phyloP scores from a whole-genome alignment of 1,284 basidiomycete species.

The Chalciporus sp. region DNA sequence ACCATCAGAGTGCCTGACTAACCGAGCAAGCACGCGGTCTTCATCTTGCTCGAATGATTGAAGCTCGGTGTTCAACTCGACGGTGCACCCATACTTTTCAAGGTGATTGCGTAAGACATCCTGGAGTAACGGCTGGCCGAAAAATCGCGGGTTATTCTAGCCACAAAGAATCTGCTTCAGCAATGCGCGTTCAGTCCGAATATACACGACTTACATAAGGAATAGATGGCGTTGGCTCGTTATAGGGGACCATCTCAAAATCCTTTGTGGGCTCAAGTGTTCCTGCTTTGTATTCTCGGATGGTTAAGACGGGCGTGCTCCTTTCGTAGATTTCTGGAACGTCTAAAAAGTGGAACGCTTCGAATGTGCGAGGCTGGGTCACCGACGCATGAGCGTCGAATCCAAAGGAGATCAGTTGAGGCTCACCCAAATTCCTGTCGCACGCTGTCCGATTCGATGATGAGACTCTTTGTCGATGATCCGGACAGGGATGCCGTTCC shows the following conservation, averaged over 20 bases:
- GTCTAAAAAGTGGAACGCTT: slow-evolving; percentile 32
- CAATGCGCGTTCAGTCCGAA: neutral
- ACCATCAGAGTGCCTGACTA: slow-evolving; percentile 21
- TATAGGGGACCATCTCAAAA: neutral
- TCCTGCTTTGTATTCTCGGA: slow-evolving; percentile 24
- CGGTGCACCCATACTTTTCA: slow-evolving; percentile 23
- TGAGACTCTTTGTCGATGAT: slow-evolving; percentile 37
- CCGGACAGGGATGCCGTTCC: slow-evolving; percentile 43
- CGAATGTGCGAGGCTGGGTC: slow-evolving; percentile 34
- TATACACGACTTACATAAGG: slow-evolving; percentile 22
- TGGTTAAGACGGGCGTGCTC: neutral
- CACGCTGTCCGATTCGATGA: slow-evolving; percentile 29
- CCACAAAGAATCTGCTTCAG: neutral
- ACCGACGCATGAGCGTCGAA: neutral
- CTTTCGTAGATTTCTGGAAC: slow-evolving; percentile 20
- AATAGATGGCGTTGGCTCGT: slow-evolving; percentile 27
- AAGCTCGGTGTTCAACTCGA: slow-evolving; percentile 38
- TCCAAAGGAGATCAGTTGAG: neutral
- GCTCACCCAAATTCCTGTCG: slow-evolving; percentile 31
- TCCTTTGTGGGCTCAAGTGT: slow-evolving; percentile 18
- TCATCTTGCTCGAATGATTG: slow-evolving; percentile 34
- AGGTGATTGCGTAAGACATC: slow-evolving; percentile 35
- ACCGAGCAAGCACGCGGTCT: slow-evolving; percentile 26
- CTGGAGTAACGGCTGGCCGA: slow-evolving; percentile 39
- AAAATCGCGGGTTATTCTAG: slow-evolving; percentile 16